Percentiles rank a stretch among this genome's conserved stretches.
Conservation (phyloP, 352 stramenopile species). For the Aphanomyces astaci region DNA sequence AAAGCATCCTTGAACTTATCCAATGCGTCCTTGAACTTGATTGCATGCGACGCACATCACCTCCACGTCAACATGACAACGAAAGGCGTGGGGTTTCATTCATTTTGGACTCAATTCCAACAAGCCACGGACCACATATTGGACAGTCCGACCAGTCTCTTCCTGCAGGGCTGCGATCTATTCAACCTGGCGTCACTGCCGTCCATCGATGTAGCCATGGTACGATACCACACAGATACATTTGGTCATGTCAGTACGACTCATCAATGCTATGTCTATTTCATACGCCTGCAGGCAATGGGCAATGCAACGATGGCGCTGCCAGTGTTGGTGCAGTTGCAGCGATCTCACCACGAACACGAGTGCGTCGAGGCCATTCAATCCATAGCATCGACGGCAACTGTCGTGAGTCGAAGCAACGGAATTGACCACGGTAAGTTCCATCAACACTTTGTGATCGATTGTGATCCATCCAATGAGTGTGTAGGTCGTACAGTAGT, state of each 20-base stretch:
- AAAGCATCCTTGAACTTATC: too few relatives aligned
- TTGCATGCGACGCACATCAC: neutral
- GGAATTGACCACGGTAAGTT: slow-evolving; percentile 26
- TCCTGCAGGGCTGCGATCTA: slow-evolving; percentile 52
- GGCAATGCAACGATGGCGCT: neutral
- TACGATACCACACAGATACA: too few relatives aligned
- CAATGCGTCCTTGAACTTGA: slow-evolving; percentile 17
- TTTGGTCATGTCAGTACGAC: too few relatives aligned
- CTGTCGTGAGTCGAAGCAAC: slow-evolving; percentile 52
- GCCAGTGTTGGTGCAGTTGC: slow-evolving; percentile 49
- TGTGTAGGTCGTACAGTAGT: slow-evolving; percentile 34
- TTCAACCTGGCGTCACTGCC: slow-evolving; percentile 30
- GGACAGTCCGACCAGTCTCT: slow-evolving; percentile 38
- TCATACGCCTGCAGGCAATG: slow-evolving; percentile 21
- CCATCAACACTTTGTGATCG: neutral
- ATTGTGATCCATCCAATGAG: too few relatives aligned
- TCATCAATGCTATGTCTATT: too few relatives aligned
- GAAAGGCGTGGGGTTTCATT: neutral
- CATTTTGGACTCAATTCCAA: slow-evolving; percentile 10
- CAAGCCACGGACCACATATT: slow-evolving; percentile 41
- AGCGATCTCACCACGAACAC: slow-evolving; percentile 34
- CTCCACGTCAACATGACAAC: neutral
- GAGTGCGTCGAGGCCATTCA: slow-evolving; percentile 39
- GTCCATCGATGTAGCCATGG: too few relatives aligned
- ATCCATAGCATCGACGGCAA: slow-evolving; percentile 34